Conservation (phyloP, 495 filamentous ascomycete genomes). For the Penicillium paxilli region DNA sequence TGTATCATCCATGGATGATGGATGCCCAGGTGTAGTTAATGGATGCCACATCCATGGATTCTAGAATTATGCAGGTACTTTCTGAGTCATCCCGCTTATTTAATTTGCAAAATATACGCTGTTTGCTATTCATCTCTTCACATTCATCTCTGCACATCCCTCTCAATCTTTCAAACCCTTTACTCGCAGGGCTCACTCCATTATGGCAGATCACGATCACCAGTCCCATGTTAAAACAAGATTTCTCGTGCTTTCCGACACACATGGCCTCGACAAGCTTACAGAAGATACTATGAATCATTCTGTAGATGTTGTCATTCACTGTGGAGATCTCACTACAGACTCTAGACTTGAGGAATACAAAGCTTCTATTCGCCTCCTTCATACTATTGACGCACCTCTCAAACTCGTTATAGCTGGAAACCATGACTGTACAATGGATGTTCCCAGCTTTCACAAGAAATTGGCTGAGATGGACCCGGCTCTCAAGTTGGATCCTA, state of each 20-base stretch:
- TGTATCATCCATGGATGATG: too few species aligned
- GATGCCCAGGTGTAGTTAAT: too few species aligned
- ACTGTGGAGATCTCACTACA: slow-evolving; percentile 68
- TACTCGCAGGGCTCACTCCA: too few species aligned
- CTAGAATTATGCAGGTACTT: too few species aligned
- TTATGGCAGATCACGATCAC: not conserved
- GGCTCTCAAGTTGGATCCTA: slow-evolving; percentile 25
- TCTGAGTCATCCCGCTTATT: too few species aligned
- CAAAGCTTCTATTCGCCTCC: slow-evolving; percentile 43
- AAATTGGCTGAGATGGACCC: slow-evolving; percentile 30
- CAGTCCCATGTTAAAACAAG: slow-evolving; percentile 32
- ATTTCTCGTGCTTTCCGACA: slow-evolving; percentile 59
- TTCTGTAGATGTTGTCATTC: slow-evolving; percentile 61
- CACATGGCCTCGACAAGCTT: slow-evolving; percentile 42
- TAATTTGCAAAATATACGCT: not conserved
- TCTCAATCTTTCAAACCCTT: not conserved
- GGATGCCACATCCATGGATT: too few species aligned
- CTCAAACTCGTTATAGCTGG: slow-evolving; percentile 74
- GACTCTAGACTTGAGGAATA: slow-evolving; percentile 58
- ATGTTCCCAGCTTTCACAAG: slow-evolving; percentile 36
- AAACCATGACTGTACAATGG: slow-evolving; percentile 70
- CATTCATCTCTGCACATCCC: not conserved
- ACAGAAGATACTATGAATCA: slow-evolving; percentile 27
- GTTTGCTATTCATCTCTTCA: not conserved
- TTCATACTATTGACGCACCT: slow-evolving; percentile 54